Base-by-base conservation (phyloP, 1,139 yeast species). In the Protomyces lactucae-debilis region DNA sequence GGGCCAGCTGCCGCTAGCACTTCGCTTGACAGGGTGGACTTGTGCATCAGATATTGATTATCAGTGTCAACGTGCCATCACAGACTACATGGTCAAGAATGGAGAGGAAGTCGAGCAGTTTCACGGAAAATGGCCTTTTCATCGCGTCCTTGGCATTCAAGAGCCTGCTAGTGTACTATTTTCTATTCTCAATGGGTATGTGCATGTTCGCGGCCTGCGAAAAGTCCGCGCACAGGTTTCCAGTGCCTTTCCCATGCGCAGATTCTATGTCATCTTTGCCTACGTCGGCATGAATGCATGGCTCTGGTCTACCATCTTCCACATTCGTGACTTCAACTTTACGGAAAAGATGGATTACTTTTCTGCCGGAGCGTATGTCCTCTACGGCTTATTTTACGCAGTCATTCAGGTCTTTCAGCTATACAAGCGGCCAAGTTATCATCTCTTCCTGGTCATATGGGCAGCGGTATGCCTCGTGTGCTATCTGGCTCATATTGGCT, bases 61-160 rank as follows among this genome's bases (percentile, higher is more conserved):
- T 75, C 87, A 84, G 70, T 93, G 99, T 73, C 98, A 93, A 74
- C 83, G 88, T 66, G 74, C 83, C 16, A 79, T 92, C 55, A 91
- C 97, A 0, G 70, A 72, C 1, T 77, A 80, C 56, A 78, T 96
- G 25, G 77, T 78, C 21, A 69, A 67, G 0, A 70, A 76, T 2
- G 78, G 79, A 8, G 80, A 82, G 64, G 85, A 83, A 64, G 77
- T 89, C 1, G 81, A 81, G 57, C 99, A 93, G 73, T 93, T 90
- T 76, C 98, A 93, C 74, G 99, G 99, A 0, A 93, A 93, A 76
- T 93, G 99, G 99, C 98, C 98, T 1, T 93, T 93, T 72, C 70
- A 78, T 52, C 80, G 99, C 64, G 72, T 87, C 0, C 76, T 80
- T 21, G 96, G 96, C 0, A 78, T 88, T 37, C 99, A 93, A 73